These are phyloP conservation scores for Oryza rufipogon DNA, from an alignment of 176 grass and related monocot species.

Conservation along the genomic window DNA sequence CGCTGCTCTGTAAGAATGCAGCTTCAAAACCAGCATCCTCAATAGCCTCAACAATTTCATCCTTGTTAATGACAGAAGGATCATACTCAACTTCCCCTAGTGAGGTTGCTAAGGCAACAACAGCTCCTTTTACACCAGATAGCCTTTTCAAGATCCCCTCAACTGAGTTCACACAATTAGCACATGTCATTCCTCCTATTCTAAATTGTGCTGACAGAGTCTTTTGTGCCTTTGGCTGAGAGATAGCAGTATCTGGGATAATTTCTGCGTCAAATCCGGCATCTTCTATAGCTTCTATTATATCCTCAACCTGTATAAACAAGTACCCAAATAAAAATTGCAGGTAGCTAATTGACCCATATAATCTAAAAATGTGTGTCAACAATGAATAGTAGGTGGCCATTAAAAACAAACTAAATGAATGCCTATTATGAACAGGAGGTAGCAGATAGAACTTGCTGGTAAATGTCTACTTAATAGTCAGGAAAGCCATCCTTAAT, in stretches of 20 bases:
- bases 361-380: not conserved
- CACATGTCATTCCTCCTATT: constrained; percentile 97
- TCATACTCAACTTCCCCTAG: constrained; percentile 87
- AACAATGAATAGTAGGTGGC: not conserved
- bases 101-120: constrained; percentile 87
- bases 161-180: constrained; percentile 91
- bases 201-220: constrained; percentile 81
- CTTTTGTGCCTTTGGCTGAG: constrained; percentile 66
- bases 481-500: not conserved
- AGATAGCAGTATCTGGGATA: constrained; percentile 69
- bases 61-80: constrained; percentile 69
- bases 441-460: not conserved
- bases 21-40: constrained; percentile 99
- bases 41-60: constrained; percentile 81
- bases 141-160: constrained; percentile 84
- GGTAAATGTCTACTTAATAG: not conserved
- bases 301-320: constrained; percentile 77
- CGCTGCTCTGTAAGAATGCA: constrained; percentile 81
- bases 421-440: not conserved
- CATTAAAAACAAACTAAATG: not conserved
- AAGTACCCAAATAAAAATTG: constrained; percentile 27
- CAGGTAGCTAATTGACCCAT: constrained; percentile 3
- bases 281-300: constrained; percentile 95
- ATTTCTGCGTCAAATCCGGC: constrained; percentile 89
- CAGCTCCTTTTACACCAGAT: constrained; percentile 83